Base-by-base conservation (phyloP, 108 stramenopile genomes). In the Ochromonas danica region DNA sequence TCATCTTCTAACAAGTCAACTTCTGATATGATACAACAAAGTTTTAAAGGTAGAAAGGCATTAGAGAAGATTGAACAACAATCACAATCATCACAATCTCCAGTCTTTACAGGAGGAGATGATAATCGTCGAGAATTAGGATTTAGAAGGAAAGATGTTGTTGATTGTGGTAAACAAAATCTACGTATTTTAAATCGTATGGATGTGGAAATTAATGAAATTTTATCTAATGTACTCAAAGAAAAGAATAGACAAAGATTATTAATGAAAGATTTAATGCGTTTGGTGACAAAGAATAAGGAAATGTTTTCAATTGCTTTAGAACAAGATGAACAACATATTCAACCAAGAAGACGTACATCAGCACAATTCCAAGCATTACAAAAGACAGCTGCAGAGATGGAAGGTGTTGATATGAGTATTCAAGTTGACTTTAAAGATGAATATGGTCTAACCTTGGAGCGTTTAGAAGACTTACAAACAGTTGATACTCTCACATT, bases 171-270 rank as follows among this genome's bases (percentile, higher is more conserved):
- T 41, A 27, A 75, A 60, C n/a, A 39, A 10, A 6, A 75, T 35
- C 22, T 75, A 33, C 6, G 38, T 3, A 27, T 33, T 30, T 41
- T 75, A 27, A 75, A 60, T 60, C 43, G 51, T 14, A 6, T 75
- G 25, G 72, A 75, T 41, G 25, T 75, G 3, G 72, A 75, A 41
- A 75, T 36, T 3, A 75, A 75, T 60, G 72, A 75, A 36, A 75
- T 42, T 10, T 60, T 75, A 22, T 27, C 72, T 10, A 42, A 33
- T 10, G 25, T 75, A 38, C 25, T 57, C 3, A 75, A 75, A 57
- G 72, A 75, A 60, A 33, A 75, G 27, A 60, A 75, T 60, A 3
- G 72, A 39, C 72, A 75, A 33, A 3, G 63, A 67, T 67, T 67
- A 36, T 67, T 67, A 67, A 67, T 67, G 63, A 33, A 22, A 36